These are phyloP conservation scores for Pseudogymnoascus sp. DNA, from an alignment of 2,329 filamentous ascomycete species.

Conservation along the genomic window DNA sequence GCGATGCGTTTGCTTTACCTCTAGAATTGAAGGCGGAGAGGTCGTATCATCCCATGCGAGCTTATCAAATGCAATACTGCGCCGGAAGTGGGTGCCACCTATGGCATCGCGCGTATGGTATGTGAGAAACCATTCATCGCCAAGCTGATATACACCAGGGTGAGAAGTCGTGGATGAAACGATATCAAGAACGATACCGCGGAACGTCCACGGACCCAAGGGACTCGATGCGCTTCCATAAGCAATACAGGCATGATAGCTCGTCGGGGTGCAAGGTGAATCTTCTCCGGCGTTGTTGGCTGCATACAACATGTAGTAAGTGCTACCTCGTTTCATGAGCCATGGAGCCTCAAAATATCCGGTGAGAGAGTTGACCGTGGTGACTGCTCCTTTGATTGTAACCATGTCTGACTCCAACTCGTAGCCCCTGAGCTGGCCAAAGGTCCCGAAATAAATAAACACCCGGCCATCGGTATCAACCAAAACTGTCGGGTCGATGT, in stretches of 20 bases:
- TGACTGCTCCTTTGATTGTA: slow-evolving; percentile 24
- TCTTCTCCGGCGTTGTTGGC: slow-evolving; percentile 31
- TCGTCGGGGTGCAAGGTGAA: slow-evolving; percentile 32
- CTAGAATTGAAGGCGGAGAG: slow-evolving; percentile 20
- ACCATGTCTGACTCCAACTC: slow-evolving; percentile 32
- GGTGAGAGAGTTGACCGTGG: slow-evolving; percentile 23
- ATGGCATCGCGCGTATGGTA: slow-evolving; percentile 32
- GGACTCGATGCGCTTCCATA: slow-evolving; percentile 30
- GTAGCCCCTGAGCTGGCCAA: slow-evolving; percentile 29
- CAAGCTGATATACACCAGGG: slow-evolving; percentile 27
- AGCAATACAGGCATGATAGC: slow-evolving; percentile 33
- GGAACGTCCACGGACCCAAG: slow-evolving; percentile 30
- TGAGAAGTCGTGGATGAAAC: slow-evolving; percentile 33
- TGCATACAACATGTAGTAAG: slow-evolving; percentile 35
- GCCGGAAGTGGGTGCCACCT: slow-evolving; percentile 30
- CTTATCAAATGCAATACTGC: slow-evolving; percentile 30
- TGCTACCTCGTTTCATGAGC: slow-evolving; percentile 30
- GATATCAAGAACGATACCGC: slow-evolving; percentile 28
- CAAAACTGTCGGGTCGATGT: slow-evolving; percentile 34
- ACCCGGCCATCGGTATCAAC: slow-evolving; percentile 31
- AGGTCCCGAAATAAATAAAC: slow-evolving; percentile 34
- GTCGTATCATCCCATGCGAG: slow-evolving; percentile 28
- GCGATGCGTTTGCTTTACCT: slow-evolving; percentile 27
- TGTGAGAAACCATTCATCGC: slow-evolving; percentile 27
- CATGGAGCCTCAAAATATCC: slow-evolving; percentile 34